Evolutionary conservation across 352 stramenopile species (phyloP).

Genomic region (Phytophthora palmivora): DNA sequence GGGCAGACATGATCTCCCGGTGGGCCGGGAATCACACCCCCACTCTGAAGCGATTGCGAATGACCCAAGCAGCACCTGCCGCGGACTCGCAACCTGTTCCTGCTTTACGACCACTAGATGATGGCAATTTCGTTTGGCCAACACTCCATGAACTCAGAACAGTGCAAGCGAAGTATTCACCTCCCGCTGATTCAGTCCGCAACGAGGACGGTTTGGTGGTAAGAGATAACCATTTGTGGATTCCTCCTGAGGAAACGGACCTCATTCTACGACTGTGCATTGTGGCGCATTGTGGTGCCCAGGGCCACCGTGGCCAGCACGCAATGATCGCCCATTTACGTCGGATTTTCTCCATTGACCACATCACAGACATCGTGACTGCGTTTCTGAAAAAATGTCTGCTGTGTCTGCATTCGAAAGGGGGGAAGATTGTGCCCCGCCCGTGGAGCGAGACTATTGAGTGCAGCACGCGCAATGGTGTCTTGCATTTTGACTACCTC

Average conservation of each 20-base stretch:
- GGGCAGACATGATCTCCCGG: constrained; percentile 15
- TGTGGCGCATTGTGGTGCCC: not conserved
- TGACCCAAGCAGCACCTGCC: not conserved
- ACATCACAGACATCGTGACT: not conserved
- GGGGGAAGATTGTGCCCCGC: constrained; percentile 1
- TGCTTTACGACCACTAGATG: constrained; percentile 2
- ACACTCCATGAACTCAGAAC: too few relatives aligned
- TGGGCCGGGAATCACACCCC: constrained; percentile 8
- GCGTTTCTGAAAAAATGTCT: not conserved
- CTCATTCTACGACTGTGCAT: constrained; percentile 38
- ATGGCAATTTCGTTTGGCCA: constrained; percentile 6
- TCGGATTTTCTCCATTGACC: constrained; percentile 2
- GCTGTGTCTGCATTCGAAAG: constrained; percentile 8
- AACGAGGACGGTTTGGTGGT: not conserved
- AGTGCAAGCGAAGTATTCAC: too few relatives aligned
- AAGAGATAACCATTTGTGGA: constrained; percentile 4
- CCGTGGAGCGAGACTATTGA: constrained; percentile 8
- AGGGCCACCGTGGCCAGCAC: constrained; percentile 4
- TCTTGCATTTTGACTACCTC: not conserved
- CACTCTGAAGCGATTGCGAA: not conserved
- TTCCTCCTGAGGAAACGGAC: constrained; percentile 6
- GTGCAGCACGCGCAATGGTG: not conserved
- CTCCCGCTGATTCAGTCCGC: too few relatives aligned
- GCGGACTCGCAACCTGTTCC: too few relatives aligned
- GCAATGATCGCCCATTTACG: not conserved